phyloP scores from a whole-genome alignment of 371 early-diverging fungal species.

The Cokeromyces recurvatus region DNA sequence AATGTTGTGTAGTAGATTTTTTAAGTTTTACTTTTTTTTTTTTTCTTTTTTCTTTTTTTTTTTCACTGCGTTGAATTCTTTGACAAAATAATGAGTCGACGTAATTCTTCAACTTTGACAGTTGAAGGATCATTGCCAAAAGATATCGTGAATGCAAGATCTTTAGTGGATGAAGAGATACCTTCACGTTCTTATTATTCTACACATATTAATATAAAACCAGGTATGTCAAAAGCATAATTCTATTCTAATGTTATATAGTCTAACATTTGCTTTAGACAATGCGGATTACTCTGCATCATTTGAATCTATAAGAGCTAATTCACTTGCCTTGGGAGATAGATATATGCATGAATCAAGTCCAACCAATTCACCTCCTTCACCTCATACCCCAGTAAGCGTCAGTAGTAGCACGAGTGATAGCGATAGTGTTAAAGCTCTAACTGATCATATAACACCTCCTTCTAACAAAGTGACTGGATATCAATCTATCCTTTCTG shows the following conservation, averaged over 20 bases:
- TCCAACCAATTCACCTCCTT: slow-evolving; percentile 7
- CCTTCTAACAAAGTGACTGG: no score
- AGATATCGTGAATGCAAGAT: slow-evolving; percentile 13
- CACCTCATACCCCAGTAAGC: no score
- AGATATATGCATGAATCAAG: slow-evolving; percentile 18
- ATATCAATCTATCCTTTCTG: no score
- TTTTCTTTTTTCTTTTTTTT: no score
- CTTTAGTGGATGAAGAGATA: slow-evolving; percentile 24
- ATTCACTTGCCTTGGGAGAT: slow-evolving; percentile 50
- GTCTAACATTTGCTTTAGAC: not conserved
- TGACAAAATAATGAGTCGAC: slow-evolving; percentile 4
- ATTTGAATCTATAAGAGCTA: slow-evolving; percentile 51
- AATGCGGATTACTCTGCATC: slow-evolving; percentile 29
- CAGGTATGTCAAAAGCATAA: no score
- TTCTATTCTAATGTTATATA: slow-evolving; percentile 3
- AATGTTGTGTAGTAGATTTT: no score
- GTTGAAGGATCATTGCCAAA: slow-evolving; percentile 10
- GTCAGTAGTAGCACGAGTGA: no score
- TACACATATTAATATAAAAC: slow-evolving; percentile 31
- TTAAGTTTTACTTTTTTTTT: no score
- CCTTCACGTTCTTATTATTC: slow-evolving; percentile 49
- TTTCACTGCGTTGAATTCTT: no score
- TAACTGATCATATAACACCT: no score
- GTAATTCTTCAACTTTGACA: not conserved
- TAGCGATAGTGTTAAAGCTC: no score